These are phyloP conservation scores for Metschnikowia cubensis DNA, from an alignment of 805 yeast genomes.

Conservation along the genomic window DNA sequence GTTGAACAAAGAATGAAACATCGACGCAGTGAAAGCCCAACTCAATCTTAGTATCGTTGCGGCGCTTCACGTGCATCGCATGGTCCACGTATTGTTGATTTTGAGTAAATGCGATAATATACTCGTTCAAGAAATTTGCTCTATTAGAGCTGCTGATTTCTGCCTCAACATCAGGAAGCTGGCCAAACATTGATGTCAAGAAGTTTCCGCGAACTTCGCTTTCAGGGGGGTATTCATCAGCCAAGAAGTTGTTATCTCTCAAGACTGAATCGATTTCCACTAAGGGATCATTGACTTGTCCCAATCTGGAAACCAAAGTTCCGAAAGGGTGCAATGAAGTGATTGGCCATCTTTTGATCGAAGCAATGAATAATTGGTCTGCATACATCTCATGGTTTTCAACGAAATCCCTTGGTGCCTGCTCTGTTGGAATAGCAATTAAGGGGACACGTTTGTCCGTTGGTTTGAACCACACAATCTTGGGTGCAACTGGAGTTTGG, in stretches of 20 bases:
- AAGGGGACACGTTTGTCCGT: slow-evolving; percentile 96
- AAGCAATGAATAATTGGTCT: slow-evolving; percentile 83
- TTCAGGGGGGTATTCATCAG: slow-evolving; percentile 70
- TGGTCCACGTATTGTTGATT: slow-evolving; percentile 62
- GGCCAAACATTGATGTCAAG: slow-evolving; percentile 22
- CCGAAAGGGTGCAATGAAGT: slow-evolving; percentile 98
- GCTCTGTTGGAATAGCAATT: slow-evolving; percentile 97
- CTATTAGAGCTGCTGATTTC: slow-evolving; percentile 39
- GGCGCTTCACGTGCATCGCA: slow-evolving; percentile 73
- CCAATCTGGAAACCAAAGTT: slow-evolving; percentile 81
- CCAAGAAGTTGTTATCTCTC: slow-evolving; percentile 78
- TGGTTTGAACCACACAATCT: slow-evolving; percentile 98
- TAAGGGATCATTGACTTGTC: slow-evolving; percentile 67
- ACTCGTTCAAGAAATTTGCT: slow-evolving; percentile 54
- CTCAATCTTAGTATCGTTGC: slow-evolving; percentile 59
- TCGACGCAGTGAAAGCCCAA: slow-evolving; percentile 86
- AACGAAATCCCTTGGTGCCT: slow-evolving; percentile 93
- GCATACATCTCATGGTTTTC: slow-evolving; percentile 84
- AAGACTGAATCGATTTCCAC: slow-evolving; percentile 86
- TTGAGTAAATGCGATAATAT: slow-evolving; percentile 60
- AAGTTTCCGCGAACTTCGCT: slow-evolving; percentile 18
- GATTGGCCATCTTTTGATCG: slow-evolving; percentile 98
- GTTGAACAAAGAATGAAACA: slow-evolving; percentile 64
- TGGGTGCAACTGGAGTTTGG: slow-evolving; percentile 59
- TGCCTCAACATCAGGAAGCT: slow-evolving; percentile 38